Percentiles rank a stretch among this genome's conserved stretches.
phyloP scores from a whole-genome alignment of 2,329 filamentous ascomycete species.

The Colletotrichum sp. region DNA sequence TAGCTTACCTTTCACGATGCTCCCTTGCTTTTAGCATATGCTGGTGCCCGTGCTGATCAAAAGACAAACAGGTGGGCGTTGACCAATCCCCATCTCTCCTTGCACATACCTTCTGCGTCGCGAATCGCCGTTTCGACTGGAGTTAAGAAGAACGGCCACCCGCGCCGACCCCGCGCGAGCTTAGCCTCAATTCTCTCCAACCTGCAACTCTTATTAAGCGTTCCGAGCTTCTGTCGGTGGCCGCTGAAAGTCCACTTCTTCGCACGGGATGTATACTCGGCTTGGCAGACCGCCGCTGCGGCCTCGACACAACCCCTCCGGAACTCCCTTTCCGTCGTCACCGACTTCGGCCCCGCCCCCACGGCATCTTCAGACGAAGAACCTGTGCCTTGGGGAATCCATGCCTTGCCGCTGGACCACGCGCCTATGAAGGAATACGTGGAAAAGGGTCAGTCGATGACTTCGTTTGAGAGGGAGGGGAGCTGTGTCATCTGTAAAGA shows the following conservation, averaged over 20 bases:
- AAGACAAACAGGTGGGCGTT: constrained; percentile 79
- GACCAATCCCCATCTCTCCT: constrained; percentile 81
- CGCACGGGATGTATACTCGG: constrained; percentile 67
- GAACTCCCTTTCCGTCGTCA: constrained; percentile 55
- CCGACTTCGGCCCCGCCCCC: constrained; percentile 53
- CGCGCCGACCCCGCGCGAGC: constrained; percentile 62
- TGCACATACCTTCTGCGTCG: constrained; percentile 73
- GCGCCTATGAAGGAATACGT: constrained; percentile 57
- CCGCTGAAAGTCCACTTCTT: constrained; percentile 85
- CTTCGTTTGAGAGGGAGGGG: constrained; percentile 62
- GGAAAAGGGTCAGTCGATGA: constrained; percentile 58
- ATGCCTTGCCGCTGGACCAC: constrained; percentile 62
- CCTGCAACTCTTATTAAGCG: constrained; percentile 79
- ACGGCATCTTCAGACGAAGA: background rate
- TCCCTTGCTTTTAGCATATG: background rate
- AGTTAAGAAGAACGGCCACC: constrained; percentile 58
- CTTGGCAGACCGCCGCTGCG: constrained; percentile 69
- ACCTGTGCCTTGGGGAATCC: constrained; percentile 49
- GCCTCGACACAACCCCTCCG: constrained; percentile 53
- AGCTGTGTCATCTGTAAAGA: constrained; percentile 58
- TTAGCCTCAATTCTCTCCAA: constrained; percentile 77
- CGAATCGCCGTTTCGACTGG: constrained; percentile 60
- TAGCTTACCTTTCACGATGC: background rate
- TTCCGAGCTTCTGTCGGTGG: constrained; percentile 82
- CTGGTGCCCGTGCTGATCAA: background rate